Conservation (phyloP, 75 land plant genomes). For the Cupressus sempervirens region DNA sequence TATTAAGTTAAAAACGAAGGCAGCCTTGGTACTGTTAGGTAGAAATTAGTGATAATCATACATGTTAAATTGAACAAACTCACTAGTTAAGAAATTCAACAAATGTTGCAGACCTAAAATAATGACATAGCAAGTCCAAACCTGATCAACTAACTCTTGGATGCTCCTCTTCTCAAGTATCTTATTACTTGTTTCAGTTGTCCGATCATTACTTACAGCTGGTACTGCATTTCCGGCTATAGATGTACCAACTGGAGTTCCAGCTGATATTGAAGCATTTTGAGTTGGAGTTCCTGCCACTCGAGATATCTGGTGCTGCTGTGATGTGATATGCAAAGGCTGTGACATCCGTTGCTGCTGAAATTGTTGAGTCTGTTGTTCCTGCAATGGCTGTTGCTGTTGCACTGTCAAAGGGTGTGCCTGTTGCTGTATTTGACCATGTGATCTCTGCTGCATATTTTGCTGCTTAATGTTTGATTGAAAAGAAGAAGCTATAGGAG, state of each 20-base stretch:
- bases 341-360: constrained; percentile 32
- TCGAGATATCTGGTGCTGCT: constrained; percentile 39
- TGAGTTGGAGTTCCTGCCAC: constrained; percentile 25
- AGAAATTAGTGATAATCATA: not conserved
- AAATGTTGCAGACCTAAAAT: not conserved
- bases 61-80: not conserved
- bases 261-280: constrained; percentile 31
- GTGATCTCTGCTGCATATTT: constrained; percentile 33
- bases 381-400: constrained; percentile 26
- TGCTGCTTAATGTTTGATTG: constrained; percentile 25
- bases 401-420: constrained; percentile 5
- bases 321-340: constrained; percentile 13
- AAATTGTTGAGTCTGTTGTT: constrained; percentile 20
- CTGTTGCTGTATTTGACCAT: constrained; percentile 28
- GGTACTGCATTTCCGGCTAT: constrained; percentile 17
- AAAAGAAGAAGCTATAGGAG: constrained; percentile 22
- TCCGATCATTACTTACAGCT: constrained; percentile 17
- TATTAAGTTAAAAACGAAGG: not conserved
- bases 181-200: constrained; percentile 37
- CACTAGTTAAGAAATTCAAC: not conserved
- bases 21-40: not conserved
- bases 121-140: not conserved
- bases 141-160: constrained; percentile 71
- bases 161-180: constrained; percentile 85
- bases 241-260: constrained; percentile 17